Base-by-base conservation (phyloP, 1,284 basidiomycete genomes). In the Leucoagaricus sp. region DNA sequence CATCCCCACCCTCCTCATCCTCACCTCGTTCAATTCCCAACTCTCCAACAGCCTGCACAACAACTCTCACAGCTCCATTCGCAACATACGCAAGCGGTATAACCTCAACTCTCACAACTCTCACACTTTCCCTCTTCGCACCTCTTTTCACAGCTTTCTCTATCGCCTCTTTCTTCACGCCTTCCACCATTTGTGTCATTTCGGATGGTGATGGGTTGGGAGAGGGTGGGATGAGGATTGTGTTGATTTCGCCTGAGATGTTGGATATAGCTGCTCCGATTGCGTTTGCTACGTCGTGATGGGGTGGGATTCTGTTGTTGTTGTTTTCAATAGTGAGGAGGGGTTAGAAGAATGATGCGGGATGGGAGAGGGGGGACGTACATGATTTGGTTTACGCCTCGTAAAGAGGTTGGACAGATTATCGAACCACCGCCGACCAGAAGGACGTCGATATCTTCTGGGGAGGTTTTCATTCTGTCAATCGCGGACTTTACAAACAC, bases 381-480 rank as follows among this genome's bases (percentile, higher is more conserved):
- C 61, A 81, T 72, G 34, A 84, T 76, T 49, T 75, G 70, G 21
- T 65, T 71, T 3, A 83, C 78, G 13, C 82, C 83, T 10, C 67
- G 63, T 0, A 85, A 69, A 7, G 65, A 52, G 4, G 71, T 64
- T 0, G 82, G 81, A 1, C 74, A 69, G 42, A 82, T 72, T 48
- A 81, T 76, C 23, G 75, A 74, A 2, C 79, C 79, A 3, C 80
- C 80, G 2, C 80, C 81, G 9, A 81, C 80, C 2, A 82, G 70
- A 3, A 81, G 66, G 2, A 82, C 67, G 4, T 74, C 75, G 41
- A 73, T 74, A 61, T 74, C 74, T 48, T 78, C 80, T 0, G 78
- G 74, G 4, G 73, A 75, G 0, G 82, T 84, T 69, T 85, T 85
- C 83, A 85, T 84, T 26, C 66, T 61, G 59, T 79, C 78, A 23